Conservation (phyloP, 345 rosid species). For the Lepidium sativum region DNA sequence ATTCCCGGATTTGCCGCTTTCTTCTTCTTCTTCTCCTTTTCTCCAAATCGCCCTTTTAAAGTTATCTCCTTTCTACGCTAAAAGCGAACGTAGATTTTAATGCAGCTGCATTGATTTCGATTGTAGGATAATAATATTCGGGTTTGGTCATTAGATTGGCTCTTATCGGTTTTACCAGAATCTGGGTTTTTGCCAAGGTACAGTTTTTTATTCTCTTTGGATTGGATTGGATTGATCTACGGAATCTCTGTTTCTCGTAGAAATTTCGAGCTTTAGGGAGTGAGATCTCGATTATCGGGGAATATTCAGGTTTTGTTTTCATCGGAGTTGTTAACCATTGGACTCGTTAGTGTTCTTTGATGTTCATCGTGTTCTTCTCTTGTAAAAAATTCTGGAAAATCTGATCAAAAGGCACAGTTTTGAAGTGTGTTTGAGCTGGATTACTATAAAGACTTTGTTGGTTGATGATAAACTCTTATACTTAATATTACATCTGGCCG, state of each 20-base stretch:
- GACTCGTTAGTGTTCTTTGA: constrained; percentile 15
- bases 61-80: constrained; percentile 24
- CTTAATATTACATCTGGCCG: too few relatives aligned
- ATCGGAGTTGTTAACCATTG: background rate
- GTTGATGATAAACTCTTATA: constrained; percentile 2
- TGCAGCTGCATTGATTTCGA: constrained; percentile 21
- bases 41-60: constrained; percentile 3
- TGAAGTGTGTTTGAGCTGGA: constrained; percentile 24
- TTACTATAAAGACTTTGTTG: background rate
- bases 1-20: constrained; percentile 30
- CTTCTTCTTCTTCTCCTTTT: background rate
- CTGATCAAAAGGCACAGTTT: constrained; percentile 5
- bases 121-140: background rate
- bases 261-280: background rate
- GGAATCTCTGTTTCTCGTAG: background rate
- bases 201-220: background rate
- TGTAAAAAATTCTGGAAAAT: too few relatives aligned
- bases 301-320: constrained; percentile 6
- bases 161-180: constrained; percentile 13
- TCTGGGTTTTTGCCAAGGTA: constrained; percentile 28
- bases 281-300: constrained; percentile 8
- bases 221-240: constrained; percentile 5
- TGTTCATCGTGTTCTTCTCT: constrained; percentile 1
- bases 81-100: constrained; percentile 22
- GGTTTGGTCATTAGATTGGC: background rate